A percentile compares a stretch with the other conserved stretches of the same genome.
phyloP scores from a whole-genome alignment of 169 alveolate genomes.

The Plasmodium adleri region DNA sequence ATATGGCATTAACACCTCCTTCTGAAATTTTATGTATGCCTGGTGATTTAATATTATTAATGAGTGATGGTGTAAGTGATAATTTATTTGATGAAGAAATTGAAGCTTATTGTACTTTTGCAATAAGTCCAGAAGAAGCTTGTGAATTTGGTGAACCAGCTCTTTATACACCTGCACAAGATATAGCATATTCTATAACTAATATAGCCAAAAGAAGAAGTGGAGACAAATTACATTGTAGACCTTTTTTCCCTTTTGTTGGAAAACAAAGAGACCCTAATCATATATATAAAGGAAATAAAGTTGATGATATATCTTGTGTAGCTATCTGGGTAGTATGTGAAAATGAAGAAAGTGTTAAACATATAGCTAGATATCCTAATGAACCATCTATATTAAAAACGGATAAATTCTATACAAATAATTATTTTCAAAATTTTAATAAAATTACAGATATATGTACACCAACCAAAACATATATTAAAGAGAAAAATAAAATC shows the following conservation, averaged over 20 bases:
- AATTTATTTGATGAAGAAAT: slow-evolving; percentile 81
- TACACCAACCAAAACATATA: slow-evolving; percentile 59
- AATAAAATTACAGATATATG: slow-evolving; percentile 63
- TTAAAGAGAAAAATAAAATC: slow-evolving; percentile 55
- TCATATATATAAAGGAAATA: slow-evolving; percentile 72
- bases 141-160: slow-evolving; percentile 71
- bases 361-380: slow-evolving; percentile 36
- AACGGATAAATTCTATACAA: slow-evolving; percentile 56
- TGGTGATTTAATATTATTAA: slow-evolving; percentile 79
- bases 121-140: slow-evolving; percentile 84
- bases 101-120: slow-evolving; percentile 81
- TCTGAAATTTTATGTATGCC: slow-evolving; percentile 82
- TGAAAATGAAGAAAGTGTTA: slow-evolving; percentile 73
- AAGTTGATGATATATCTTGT: slow-evolving; percentile 82
- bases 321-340: slow-evolving; percentile 85
- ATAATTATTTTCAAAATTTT: slow-evolving; percentile 65
- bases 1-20: slow-evolving; percentile 77
- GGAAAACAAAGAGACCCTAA: slow-evolving; percentile 65
- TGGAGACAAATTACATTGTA: slow-evolving; percentile 76
- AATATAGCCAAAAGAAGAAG: slow-evolving; percentile 77
- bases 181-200: slow-evolving; percentile 77
- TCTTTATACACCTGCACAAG: slow-evolving; percentile 74
- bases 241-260: slow-evolving; percentile 39
- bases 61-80: slow-evolving; percentile 84
- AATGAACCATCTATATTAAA: slow-evolving; percentile 48